phyloP scores from a whole-genome alignment of 441 rosid genomes.

The Eruca vesicaria region DNA sequence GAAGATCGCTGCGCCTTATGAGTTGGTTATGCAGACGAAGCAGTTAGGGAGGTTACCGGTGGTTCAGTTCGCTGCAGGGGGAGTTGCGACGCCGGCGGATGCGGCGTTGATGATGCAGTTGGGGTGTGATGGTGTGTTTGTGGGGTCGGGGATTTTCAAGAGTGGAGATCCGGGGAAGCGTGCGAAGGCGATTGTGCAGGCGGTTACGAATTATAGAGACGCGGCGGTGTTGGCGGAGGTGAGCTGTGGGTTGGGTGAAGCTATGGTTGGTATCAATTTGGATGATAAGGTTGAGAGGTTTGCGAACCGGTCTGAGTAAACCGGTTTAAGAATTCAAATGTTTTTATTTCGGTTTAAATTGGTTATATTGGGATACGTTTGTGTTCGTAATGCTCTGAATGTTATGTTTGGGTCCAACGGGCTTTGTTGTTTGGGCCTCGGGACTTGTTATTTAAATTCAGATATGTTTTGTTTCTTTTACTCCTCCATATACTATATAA shows the following conservation, averaged over 20 bases:
- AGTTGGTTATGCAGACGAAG: slow-evolving; percentile 88
- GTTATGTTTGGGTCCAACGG: neutral
- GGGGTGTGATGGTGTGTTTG: slow-evolving; percentile 88
- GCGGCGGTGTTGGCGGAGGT: slow-evolving; percentile 72
- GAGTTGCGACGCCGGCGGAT: slow-evolving; percentile 90
- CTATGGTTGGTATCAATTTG: slow-evolving; percentile 88
- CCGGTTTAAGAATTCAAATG: neutral
- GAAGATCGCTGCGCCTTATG: slow-evolving; percentile 78
- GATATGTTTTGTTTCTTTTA: neutral
- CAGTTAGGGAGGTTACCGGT: slow-evolving; percentile 87
- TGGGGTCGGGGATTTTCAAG: slow-evolving; percentile 89
- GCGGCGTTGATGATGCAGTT: slow-evolving; percentile 95
- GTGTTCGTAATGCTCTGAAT: neutral
- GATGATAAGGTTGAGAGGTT: slow-evolving; percentile 87
- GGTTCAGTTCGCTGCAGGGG: slow-evolving; percentile 91
- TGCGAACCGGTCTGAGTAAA: slow-evolving; percentile 56
- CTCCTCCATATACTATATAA: no score
- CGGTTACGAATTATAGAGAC: slow-evolving; percentile 79
- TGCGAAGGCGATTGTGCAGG: slow-evolving; percentile 84
- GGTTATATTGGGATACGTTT: neutral
- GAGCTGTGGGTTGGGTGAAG: slow-evolving; percentile 83
- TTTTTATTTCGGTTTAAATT: neutral
- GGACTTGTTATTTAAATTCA: neutral
- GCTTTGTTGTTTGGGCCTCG: neutral
- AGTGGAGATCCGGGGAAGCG: slow-evolving; percentile 83